Percentiles rank a stretch among this genome's conserved stretches.
Conservation (phyloP, 2,329 filamentous ascomycete genomes). For the Ascochyta rabiei region DNA sequence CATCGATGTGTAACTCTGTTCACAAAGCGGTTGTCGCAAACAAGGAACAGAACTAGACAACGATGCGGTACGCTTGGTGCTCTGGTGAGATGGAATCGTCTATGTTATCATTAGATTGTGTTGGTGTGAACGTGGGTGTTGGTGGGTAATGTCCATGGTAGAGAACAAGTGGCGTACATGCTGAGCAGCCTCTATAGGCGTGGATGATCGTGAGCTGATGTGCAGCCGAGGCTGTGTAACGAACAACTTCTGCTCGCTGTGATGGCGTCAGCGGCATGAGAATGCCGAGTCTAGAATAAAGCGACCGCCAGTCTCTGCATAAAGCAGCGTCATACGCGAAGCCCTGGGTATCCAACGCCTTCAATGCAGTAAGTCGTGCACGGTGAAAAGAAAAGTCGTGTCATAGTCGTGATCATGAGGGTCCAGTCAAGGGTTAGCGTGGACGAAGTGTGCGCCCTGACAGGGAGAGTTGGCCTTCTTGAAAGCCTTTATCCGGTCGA, state of each 20-base stretch:
- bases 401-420: conserved; percentile 18
- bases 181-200: neutral
- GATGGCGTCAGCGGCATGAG: neutral
- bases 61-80: too few relatives aligned
- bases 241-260: neutral
- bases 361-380: conserved; percentile 34
- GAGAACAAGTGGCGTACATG: neutral
- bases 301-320: conserved; percentile 3
- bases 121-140: neutral
- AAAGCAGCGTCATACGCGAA: conserved; percentile 15
- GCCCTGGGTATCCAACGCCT: conserved; percentile 44
- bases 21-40: too few relatives aligned
- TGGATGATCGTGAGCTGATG: neutral
- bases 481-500: conserved; percentile 37
- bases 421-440: conserved; percentile 40
- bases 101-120: neutral
- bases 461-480: conserved; percentile 38
- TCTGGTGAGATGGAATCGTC: neutral
- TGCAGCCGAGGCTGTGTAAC: neutral
- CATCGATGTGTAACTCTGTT: neutral
- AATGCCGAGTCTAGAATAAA: neutral
- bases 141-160: neutral
- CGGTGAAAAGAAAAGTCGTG: conserved; percentile 20
- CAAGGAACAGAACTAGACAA: too few relatives aligned
- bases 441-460: conserved; percentile 41